phyloP scores from a whole-genome alignment of 2,329 filamentous ascomycete species.

The Emmonsia crescens region DNA sequence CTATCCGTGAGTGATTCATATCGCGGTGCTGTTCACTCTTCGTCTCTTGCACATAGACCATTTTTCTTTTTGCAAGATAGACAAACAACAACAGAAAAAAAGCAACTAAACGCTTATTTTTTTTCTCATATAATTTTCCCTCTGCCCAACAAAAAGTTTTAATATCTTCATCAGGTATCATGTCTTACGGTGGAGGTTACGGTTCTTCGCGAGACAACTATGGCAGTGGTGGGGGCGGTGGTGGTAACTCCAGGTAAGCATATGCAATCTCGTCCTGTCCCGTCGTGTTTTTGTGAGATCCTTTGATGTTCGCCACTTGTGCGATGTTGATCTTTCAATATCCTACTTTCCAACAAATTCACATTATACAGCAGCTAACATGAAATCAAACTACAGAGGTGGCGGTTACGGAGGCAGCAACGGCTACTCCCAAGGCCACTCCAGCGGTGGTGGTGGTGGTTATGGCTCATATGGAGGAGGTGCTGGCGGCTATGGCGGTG shows the following conservation, averaged over 20 bases:
- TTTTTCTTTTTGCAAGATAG: not conserved
- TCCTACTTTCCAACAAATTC: not conserved
- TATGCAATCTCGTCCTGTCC: constrained; percentile 13
- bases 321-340: not conserved
- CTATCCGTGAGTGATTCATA: constrained; percentile 6
- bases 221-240: constrained; percentile 41
- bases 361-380: constrained; percentile 10
- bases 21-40: constrained; percentile 16
- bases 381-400: constrained; percentile 21
- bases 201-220: constrained; percentile 39
- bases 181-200: constrained; percentile 56
- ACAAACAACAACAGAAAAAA: not conserved
- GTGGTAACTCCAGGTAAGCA: constrained; percentile 43
- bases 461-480: constrained; percentile 9
- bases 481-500: constrained; percentile 18
- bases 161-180: constrained; percentile 31
- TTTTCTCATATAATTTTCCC: constrained; percentile 8
- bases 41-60: constrained; percentile 8
- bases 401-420: not conserved
- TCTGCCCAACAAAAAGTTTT: constrained; percentile 5
- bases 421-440: not conserved
- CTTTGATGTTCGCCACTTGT: not conserved
- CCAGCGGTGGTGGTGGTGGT: constrained; percentile 9
- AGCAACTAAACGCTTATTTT: not conserved
- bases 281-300: not conserved